Evolutionary conservation across 345 rosid genomes (phyloP).

Genomic region (Pugionium cornutum): DNA sequence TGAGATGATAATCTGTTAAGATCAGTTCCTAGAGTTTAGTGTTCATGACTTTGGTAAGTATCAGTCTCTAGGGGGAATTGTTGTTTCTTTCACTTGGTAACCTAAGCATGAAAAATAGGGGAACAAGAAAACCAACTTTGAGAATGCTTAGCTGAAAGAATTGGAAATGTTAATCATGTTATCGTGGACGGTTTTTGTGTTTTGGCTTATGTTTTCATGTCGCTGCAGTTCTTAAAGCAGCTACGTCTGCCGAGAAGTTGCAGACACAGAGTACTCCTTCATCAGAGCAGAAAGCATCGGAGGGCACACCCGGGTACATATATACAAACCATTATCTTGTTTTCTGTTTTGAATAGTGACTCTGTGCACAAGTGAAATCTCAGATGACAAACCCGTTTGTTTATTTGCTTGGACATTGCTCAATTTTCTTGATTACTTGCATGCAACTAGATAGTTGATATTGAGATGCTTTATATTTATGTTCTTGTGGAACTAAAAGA

Average conservation of each 20-base stretch:
- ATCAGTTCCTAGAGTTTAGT: background rate
- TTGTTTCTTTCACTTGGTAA: background rate
- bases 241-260: constrained; percentile 68
- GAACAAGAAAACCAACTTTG: background rate
- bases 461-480: constrained; percentile 8
- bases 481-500: constrained; percentile 5
- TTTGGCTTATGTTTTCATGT: constrained; percentile 19
- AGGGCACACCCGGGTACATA: constrained; percentile 54
- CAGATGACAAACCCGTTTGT: background rate
- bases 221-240: constrained; percentile 78
- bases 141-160: constrained; percentile 13
- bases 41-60: background rate
- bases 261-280: constrained; percentile 62
- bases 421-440: background rate
- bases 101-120: background rate
- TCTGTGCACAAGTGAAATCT: background rate
- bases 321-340: background rate
- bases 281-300: constrained; percentile 69
- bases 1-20: background rate
- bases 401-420: constrained; percentile 6
- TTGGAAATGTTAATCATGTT: background rate
- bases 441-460: background rate
- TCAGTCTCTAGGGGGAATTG: background rate
- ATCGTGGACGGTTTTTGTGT: constrained; percentile 9
- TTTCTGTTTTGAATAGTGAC: constrained; percentile 1